Conservation (phyloP, 257 asterid genomes). For the Cordia subcordata region DNA sequence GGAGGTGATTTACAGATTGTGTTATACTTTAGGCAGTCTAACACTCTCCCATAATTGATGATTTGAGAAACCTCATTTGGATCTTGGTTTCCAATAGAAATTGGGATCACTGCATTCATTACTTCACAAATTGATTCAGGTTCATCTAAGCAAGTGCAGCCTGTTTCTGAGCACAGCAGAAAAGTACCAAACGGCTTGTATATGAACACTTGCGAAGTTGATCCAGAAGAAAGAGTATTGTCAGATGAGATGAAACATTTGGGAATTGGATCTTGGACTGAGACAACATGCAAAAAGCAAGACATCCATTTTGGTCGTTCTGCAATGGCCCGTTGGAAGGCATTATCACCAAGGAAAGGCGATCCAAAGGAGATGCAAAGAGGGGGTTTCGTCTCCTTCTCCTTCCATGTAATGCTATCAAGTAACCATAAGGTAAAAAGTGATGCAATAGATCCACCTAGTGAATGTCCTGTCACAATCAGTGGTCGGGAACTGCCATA, state of each 20-base stretch:
- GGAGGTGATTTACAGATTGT: conserved; percentile 11
- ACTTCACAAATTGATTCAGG: conserved; percentile 17
- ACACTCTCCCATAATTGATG: conserved; percentile 10
- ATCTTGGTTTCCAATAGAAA: conserved; percentile 5
- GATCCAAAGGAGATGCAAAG: conserved; percentile 35
- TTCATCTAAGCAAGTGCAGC: conserved; percentile 27
- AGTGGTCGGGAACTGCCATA: conserved; percentile 11
- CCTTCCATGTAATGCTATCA: conserved; percentile 7
- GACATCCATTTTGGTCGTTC: conserved; percentile 25
- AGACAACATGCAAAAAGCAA: conserved; percentile 25
- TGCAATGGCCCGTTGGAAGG: conserved; percentile 22
- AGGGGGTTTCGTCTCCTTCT: conserved; percentile 15
- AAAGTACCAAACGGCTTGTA: conserved; percentile 26
- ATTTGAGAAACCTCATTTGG: conserved; percentile 1
- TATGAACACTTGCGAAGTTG: not conserved
- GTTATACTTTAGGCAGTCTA: conserved; percentile 12
- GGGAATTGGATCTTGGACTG: conserved; percentile 21
- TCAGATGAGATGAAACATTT: conserved; percentile 9
- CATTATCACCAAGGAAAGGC: conserved; percentile 24
- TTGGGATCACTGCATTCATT: conserved; percentile 7
- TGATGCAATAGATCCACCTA: conserved; percentile 34
- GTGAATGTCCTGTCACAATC: conserved; percentile 24
- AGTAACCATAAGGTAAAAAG: conserved; percentile 34
- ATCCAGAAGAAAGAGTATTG: conserved; percentile 1
- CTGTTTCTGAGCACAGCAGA: conserved; percentile 20